Evolutionary conservation across 768 basidiomycete genomes (phyloP).

Genomic region (Boletus speciosus): DNA sequence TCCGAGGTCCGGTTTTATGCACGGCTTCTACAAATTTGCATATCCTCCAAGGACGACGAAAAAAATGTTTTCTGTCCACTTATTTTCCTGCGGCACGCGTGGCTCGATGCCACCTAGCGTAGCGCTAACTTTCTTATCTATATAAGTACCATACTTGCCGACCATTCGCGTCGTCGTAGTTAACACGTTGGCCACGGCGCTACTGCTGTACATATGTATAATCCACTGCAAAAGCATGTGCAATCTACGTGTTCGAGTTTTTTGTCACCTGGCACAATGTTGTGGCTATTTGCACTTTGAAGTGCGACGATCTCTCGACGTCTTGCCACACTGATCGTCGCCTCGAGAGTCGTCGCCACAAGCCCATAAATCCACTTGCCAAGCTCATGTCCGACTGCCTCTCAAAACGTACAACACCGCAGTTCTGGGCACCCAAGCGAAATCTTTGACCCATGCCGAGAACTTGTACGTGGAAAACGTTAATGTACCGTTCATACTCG

Average conservation of each 20-base stretch:
- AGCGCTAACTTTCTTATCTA: conserved; percentile 23
- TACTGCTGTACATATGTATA: conserved; percentile 25
- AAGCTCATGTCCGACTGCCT: conserved; percentile 23
- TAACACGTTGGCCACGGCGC: conserved; percentile 1
- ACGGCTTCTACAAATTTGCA: conserved; percentile 1
- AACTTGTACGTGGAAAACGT: not conserved
- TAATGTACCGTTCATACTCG: not conserved
- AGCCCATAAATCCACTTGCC: conserved; percentile 6
- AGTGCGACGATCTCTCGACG: conserved; percentile 14
- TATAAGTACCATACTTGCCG: conserved; percentile 16
- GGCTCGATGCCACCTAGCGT: conserved; percentile 13
- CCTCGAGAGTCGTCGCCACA: not conserved
- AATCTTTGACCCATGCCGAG: not conserved
- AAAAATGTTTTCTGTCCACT: conserved; percentile 5
- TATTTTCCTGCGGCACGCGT: conserved; percentile 13
- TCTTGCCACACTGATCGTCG: conserved; percentile 16
- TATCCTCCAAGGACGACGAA: conserved; percentile 5
- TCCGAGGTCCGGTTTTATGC: conserved; percentile 7
- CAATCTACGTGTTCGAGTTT: not conserved
- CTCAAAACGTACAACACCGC: conserved; percentile 11
- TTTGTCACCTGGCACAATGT: not conserved
- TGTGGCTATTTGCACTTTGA: conserved; percentile 1
- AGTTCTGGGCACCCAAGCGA: not conserved
- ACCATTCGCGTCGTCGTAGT: conserved; percentile 11
- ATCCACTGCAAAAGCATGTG: conserved; percentile 1